Base-by-base conservation (phyloP, 2,329 filamentous ascomycete genomes). In the Ophiostoma sp. region DNA sequence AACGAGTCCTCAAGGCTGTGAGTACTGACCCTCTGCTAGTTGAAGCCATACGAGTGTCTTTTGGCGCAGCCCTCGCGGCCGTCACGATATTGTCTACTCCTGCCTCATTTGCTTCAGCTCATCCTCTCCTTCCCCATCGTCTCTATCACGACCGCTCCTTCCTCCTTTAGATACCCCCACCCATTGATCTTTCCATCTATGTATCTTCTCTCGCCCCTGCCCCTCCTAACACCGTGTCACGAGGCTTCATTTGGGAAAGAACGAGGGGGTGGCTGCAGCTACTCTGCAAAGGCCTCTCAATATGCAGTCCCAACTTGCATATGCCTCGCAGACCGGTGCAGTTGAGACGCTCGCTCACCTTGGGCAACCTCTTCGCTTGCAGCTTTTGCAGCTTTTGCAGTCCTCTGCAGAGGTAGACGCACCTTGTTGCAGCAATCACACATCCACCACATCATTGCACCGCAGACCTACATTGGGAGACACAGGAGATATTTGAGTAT, bases 181-280 rank as follows among this genome's bases (percentile, higher is more conserved):
- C 61, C 22, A 25, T 28, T 25, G 61, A n/a, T 66, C 36, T 28
- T 42, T 66, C 61, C 61, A n/a, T 17, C 11, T 4, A 7, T 3
- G 12, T 17, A 28, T 28, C 61, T 28, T 25, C 22, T 19, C 59
- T 17, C 22, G 63, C 39, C 5, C 19, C 31, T 55, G 11, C 33
- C 68, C 68, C 50, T 70, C 42, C 15, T 7, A 12, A 42, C 17
- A 17, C 3, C 11, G 33, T n/a, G 50, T 70, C 68, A 70, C 68
- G 33, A 42, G 68, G 22, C 68, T 33, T 70, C 28, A 5, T 52
- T 12, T 59, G 48, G 68, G 33, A 70, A 45, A 22, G 33, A 31
- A 57, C 48, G 68, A 69, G 66, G 66, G 64, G 68, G 68, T 57
- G 48, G 50, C 68, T 57, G 68, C 68, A 69, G 66, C 48, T 36